These are phyloP conservation scores for Tricholomella constricta DNA, from an alignment of 768 basidiomycete genomes.

Conservation along the genomic window DNA sequence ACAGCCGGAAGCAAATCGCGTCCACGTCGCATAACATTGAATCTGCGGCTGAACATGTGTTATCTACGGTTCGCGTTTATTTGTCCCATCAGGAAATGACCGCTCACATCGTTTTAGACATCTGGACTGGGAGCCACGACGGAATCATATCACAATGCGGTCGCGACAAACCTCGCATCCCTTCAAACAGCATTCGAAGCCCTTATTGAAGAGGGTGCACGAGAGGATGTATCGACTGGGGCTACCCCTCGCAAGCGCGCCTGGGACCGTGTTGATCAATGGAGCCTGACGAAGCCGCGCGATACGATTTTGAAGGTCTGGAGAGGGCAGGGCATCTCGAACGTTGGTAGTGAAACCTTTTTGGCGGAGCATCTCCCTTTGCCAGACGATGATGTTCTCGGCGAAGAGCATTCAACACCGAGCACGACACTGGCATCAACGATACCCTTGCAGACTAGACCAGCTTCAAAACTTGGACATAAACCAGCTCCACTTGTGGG, in stretches of 20 bases:
- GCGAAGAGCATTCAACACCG: conserved; percentile 20
- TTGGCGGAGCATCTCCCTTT: conserved; percentile 38
- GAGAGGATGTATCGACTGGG: conserved; percentile 69
- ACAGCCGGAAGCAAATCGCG: conserved; percentile 50
- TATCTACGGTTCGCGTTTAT: conserved; percentile 51
- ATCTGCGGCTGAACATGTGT: conserved; percentile 31
- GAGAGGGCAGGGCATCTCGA: conserved; percentile 36
- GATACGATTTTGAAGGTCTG: conserved; percentile 58
- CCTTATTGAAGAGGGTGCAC: conserved; percentile 58
- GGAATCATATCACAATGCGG: conserved; percentile 45
- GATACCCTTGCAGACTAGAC: conserved; percentile 1
- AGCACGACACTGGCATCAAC: not conserved
- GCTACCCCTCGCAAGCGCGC: conserved; percentile 74
- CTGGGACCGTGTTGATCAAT: conserved; percentile 70
- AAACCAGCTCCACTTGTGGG: conserved; percentile 25
- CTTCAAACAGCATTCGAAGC: conserved; percentile 52
- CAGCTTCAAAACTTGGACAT: conserved; percentile 32
- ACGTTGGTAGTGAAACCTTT: conserved; percentile 36
- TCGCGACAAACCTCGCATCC: conserved; percentile 44
- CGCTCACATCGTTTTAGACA: conserved; percentile 33
- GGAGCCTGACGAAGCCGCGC: conserved; percentile 69
- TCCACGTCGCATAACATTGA: conserved; percentile 48
- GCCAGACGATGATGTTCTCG: conserved; percentile 30
- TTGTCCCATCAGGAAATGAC: not conserved
- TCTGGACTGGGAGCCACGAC: conserved; percentile 40